Evolutionary conservation across 1,284 basidiomycete genomes (phyloP), one percentile per base, ranked within the genome.

Genomic region (Sporisorium scitamineum): DNA sequence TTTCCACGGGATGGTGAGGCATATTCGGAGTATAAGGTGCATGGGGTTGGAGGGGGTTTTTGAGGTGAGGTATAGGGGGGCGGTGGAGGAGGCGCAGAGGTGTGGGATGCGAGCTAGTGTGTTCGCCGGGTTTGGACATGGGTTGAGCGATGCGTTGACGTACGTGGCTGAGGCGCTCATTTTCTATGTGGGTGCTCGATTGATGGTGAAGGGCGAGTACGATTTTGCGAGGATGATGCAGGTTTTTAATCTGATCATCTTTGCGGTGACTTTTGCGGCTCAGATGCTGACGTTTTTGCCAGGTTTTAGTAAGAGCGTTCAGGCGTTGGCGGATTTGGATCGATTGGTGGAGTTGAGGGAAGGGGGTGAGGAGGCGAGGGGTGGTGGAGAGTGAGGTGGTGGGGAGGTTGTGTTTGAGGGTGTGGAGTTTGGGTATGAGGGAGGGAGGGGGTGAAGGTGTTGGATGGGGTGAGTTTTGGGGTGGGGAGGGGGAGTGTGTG

Each of bases 191-290:
- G 94, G 94, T 41, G 93, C 94, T 0, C 87, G 93, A 32, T 90
- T 98, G 71, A 91, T 98, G 75, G 88, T 90, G 5, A 88, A 89
- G 5, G 93, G 93, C n/a, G 90, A 89, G 14, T 95, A 96, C 86
- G 90, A 90, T 16, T 97, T 96, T 85, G 88, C 91, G 70, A 90
- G 91, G 73, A 94, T 97, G 92, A 89, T 97, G 50, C 90, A 95
- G 86, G 92, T 93, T 26, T 90, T 97, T 84, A 92, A 95, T 70
- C 89, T 98, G 64, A 92, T 98, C 63, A 91, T 98, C 41, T 98
- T 98, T 87, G 92, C 93, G 0, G 91, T 98, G 68, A 93, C 94
- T 3, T 96, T 97, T 75, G 93, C 94, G 1, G 91, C 92, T 26
- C 93, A 94, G 84, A 89, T 95, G 76, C 91, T 97, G 89, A 89